A percentile compares a stretch with the other conserved stretches of the same genome.
Conservation (phyloP, 352 stramenopile genomes). For the Phytopythium delawarense region DNA sequence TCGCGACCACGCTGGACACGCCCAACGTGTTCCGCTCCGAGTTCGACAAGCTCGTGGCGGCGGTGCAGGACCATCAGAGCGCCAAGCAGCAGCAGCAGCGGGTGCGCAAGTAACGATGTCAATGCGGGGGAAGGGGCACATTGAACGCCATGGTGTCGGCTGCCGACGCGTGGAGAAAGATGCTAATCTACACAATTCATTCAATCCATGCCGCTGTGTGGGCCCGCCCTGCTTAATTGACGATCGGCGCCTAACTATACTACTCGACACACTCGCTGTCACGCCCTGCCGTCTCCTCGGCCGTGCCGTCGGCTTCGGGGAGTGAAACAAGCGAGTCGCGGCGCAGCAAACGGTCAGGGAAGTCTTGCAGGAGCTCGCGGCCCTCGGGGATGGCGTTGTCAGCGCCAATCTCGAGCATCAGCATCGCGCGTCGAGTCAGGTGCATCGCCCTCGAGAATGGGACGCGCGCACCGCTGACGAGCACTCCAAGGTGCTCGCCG, state of each 20-base stretch:
- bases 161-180: too few relatives aligned
- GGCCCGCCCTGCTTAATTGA: too few relatives aligned
- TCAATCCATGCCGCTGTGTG: too few relatives aligned
- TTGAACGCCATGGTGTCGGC: too few relatives aligned
- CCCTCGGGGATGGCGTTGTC: conserved; percentile 19
- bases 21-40: conserved; percentile 68
- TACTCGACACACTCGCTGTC: not conserved
- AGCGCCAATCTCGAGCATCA: conserved; percentile 13
- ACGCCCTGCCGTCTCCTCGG: not conserved
- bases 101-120: conserved; percentile 15
- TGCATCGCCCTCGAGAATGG: conserved; percentile 30
- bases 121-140: too few relatives aligned
- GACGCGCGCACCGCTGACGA: conserved; percentile 21
- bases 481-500: conserved; percentile 22
- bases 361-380: conserved; percentile 11
- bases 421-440: conserved; percentile 14
- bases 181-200: too few relatives aligned
- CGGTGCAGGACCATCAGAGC: conserved; percentile 24
- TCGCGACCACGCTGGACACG: conserved; percentile 56
- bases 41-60: conserved; percentile 51
- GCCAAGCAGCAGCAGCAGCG: conserved; percentile 8
- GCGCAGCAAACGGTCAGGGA: conserved; percentile 15
- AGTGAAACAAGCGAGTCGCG: conserved; percentile 1
- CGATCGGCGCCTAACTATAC: not conserved
- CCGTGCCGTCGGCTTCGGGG: too few relatives aligned